These are phyloP conservation scores for Jacaranda mimosifolia DNA, from an alignment of 257 asterid species.

Conservation along the genomic window DNA sequence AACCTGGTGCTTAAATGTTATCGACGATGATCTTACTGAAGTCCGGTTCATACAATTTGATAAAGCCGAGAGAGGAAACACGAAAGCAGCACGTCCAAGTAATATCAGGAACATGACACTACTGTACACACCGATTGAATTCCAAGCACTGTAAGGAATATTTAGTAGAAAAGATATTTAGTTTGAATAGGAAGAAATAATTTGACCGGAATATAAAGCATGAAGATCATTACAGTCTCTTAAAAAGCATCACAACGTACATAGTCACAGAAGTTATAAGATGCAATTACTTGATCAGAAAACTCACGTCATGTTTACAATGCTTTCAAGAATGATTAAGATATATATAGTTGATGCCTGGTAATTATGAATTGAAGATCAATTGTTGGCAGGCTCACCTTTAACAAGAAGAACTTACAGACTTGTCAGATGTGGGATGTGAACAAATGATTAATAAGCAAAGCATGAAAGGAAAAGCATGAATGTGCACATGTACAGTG, in stretches of 20 bases:
- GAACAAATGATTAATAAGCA: neutral
- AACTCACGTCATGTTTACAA: neutral
- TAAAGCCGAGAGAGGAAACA: conserved; percentile 82
- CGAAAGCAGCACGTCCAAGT: conserved; percentile 94
- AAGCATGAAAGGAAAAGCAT: neutral
- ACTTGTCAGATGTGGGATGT: neutral
- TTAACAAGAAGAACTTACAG: neutral
- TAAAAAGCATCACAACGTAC: neutral
- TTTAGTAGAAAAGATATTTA: neutral
- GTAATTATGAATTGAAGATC: neutral
- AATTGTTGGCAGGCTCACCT: neutral
- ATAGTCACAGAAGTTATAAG: neutral
- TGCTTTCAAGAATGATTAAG: neutral
- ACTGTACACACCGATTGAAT: conserved; percentile 60
- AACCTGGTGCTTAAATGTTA: conserved; percentile 82
- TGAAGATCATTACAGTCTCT: neutral
- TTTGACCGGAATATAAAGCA: neutral
- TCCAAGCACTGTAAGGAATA: conserved; percentile 56
- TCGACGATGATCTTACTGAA: conserved; percentile 55
- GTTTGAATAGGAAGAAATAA: neutral
- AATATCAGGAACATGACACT: conserved; percentile 65
- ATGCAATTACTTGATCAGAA: neutral
- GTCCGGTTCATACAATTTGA: conserved; percentile 75
- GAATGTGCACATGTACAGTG: too few relatives aligned
- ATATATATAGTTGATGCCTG: neutral